Evolutionary conservation across 345 rosid genomes (phyloP).

Genomic region (Salix udensis): DNA sequence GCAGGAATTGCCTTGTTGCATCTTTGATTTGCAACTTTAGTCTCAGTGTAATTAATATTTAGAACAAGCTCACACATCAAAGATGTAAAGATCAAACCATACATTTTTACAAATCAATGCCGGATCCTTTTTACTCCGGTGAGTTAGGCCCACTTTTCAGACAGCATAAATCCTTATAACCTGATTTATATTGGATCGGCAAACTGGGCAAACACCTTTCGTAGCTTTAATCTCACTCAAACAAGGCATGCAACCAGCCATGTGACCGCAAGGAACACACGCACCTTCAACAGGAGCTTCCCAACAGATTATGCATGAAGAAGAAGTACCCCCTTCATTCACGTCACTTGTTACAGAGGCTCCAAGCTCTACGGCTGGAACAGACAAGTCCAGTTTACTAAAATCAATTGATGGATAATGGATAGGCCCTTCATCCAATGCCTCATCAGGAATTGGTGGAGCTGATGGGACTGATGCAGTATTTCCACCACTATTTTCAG

Average conservation of each 20-base stretch:
- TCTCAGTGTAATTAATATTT: not conserved
- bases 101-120: not conserved
- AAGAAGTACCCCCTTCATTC: slow-evolving; percentile 10
- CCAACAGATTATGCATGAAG: slow-evolving; percentile 29
- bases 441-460: slow-evolving; percentile 20
- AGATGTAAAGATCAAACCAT: too few relatives aligned
- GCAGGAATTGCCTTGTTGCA: not conserved
- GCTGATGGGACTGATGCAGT: slow-evolving; percentile 21
- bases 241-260: slow-evolving; percentile 34
- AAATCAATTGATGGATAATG: slow-evolving; percentile 19
- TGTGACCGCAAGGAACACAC: slow-evolving; percentile 30
- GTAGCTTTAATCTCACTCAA: slow-evolving; percentile 20
- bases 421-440: slow-evolving; percentile 16
- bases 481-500: not conserved
- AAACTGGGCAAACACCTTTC: slow-evolving; percentile 29
- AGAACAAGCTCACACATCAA: not conserved
- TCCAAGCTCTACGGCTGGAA: slow-evolving; percentile 3
- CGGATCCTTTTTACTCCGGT: not conserved
- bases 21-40: not conserved
- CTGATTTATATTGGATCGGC: slow-evolving; percentile 15
- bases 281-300: slow-evolving; percentile 30
- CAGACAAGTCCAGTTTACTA: slow-evolving; percentile 9
- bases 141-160: slow-evolving; percentile 2
- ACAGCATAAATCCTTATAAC: slow-evolving; percentile 28
- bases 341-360: slow-evolving; percentile 8